Evolutionary conservation across 164 flowering plant species (phyloP).

Genomic region (Berberis thunbergii): DNA sequence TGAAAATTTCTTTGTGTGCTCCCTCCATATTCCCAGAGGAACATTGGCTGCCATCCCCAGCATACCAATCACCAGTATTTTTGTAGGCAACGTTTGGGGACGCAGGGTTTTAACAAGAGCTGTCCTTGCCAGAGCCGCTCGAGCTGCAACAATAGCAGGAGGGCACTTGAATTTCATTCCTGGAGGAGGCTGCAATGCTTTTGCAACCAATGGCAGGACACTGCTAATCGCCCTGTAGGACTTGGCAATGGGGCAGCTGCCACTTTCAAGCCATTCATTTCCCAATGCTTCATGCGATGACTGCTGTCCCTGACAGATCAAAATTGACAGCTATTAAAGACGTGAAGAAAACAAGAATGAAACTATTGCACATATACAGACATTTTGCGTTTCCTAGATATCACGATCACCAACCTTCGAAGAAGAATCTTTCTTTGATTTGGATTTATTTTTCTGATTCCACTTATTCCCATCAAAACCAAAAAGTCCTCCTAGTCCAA

Average conservation of each 20-base stretch:
- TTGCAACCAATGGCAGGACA: constrained; percentile 70
- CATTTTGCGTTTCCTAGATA: neutral
- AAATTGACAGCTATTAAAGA: neutral
- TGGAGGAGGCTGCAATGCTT: constrained; percentile 54
- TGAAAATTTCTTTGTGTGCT: constrained; percentile 77
- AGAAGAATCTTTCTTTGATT: constrained; percentile 26
- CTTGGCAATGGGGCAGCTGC: constrained; percentile 86
- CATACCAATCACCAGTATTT: constrained; percentile 53
- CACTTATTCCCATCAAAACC: constrained; percentile 54
- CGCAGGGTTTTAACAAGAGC: constrained; percentile 62
- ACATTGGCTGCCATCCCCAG: constrained; percentile 83
- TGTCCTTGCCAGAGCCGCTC: constrained; percentile 75
- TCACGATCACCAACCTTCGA: constrained; percentile 28
- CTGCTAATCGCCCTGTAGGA: constrained; percentile 61
- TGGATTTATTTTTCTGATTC: constrained; percentile 39
- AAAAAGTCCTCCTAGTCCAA: constrained; percentile 76
- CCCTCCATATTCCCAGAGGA: constrained; percentile 79
- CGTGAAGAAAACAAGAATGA: too few relatives aligned
- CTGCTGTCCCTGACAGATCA: constrained; percentile 30
- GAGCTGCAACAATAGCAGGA: constrained; percentile 69
- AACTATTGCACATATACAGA: too few relatives aligned
- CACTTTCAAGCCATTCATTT: constrained; percentile 65
- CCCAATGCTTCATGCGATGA: constrained; percentile 62
- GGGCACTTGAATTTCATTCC: constrained; percentile 70
- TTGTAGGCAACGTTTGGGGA: constrained; percentile 61